A percentile compares a stretch with the other conserved stretches of the same genome.
phyloP scores from a whole-genome alignment of 129 eudicot species.

The Saposhnikovia divaricata region DNA sequence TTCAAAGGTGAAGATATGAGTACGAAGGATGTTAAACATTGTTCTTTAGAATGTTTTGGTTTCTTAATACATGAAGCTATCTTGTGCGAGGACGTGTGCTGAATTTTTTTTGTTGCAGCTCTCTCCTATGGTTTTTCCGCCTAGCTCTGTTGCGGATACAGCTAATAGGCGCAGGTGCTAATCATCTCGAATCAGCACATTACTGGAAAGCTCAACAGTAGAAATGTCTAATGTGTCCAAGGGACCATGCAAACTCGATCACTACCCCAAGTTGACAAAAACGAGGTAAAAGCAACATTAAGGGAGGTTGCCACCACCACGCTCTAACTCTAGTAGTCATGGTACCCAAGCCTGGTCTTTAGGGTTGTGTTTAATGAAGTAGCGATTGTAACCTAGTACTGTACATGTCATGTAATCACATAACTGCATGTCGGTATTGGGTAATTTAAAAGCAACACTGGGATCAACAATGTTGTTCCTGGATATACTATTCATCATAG shows the following conservation, averaged over 20 bases:
- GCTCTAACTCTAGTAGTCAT: background rate
- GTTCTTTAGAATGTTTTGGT: no score
- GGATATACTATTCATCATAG: background rate
- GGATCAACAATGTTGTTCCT: constrained; percentile 18
- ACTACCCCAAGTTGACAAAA: no score
- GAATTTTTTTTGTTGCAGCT: no score
- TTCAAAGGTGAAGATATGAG: no score
- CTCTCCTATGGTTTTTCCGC: no score
- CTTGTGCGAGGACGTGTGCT: background rate
- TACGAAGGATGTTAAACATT: no score
- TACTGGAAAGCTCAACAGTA: background rate
- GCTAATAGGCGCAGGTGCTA: background rate
- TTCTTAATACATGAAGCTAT: background rate
- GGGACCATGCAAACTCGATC: no score
- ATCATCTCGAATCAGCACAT: background rate
- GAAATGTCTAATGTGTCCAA: background rate
- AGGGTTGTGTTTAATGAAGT: constrained; percentile 2
- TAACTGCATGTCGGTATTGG: background rate
- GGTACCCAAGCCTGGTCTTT: background rate
- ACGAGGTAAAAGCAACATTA: background rate
- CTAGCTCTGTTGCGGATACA: no score
- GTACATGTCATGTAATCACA: constrained; percentile 17
- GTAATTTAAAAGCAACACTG: constrained; percentile 23
- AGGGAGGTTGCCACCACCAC: background rate
- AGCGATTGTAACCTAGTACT: constrained; percentile 6